phyloP scores from a whole-genome alignment of 2,329 filamentous ascomycete species.

The Exutisphaerella laricina region DNA sequence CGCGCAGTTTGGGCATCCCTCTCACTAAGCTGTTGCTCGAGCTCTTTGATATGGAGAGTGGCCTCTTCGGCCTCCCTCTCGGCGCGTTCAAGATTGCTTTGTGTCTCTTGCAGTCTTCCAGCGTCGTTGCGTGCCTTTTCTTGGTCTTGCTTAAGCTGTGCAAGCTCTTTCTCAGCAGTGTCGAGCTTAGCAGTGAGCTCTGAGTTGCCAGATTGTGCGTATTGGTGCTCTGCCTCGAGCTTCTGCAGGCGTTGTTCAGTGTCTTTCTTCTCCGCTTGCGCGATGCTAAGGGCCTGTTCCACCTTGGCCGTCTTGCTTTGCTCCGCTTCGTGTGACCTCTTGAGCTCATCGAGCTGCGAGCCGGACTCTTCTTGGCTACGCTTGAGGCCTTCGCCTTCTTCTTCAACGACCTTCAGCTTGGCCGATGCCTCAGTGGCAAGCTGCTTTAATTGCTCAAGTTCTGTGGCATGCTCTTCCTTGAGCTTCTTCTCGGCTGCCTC shows the following conservation, averaged over 20 bases:
- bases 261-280: slow-evolving; percentile 6
- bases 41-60: slow-evolving; percentile 3
- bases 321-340: slow-evolving; percentile 13
- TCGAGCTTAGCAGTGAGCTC: slow-evolving; percentile 4
- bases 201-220: neutral
- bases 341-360: slow-evolving; percentile 16
- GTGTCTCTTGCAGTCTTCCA: neutral
- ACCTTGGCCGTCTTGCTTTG: slow-evolving; percentile 12
- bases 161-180: slow-evolving; percentile 2
- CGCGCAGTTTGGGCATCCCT: slow-evolving; percentile 2
- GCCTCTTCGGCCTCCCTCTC: neutral
- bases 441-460: slow-evolving; percentile 16
- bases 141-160: neutral
- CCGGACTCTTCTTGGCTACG: slow-evolving; percentile 15
- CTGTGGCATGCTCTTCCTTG: slow-evolving; percentile 15
- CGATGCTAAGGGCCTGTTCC: slow-evolving; percentile 16
- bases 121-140: neutral
- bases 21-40: slow-evolving; percentile 1
- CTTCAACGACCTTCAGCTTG: slow-evolving; percentile 17
- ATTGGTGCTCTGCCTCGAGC: slow-evolving; percentile 5
- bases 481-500: slow-evolving; percentile 18
- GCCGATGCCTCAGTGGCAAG: slow-evolving; percentile 14
- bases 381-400: slow-evolving; percentile 15
- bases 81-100: neutral
- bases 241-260: neutral